Evolutionary conservation across 1,284 basidiomycete species (phyloP), one percentile per base, ranked within the genome.

Genomic region (Ganoderma multipileum): DNA sequence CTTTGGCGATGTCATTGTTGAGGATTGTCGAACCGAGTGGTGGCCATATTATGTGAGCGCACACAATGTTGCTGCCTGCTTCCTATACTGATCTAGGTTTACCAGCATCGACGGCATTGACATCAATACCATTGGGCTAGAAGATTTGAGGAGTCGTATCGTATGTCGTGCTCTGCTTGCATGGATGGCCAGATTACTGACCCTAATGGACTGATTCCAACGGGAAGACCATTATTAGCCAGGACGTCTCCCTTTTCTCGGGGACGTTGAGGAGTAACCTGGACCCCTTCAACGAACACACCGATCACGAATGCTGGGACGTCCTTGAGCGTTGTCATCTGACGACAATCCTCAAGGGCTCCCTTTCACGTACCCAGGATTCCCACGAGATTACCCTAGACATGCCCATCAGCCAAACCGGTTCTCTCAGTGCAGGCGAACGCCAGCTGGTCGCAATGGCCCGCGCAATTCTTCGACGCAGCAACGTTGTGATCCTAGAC

Each of bases 191-290:
- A 36, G 33, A 26, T 60, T 11, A 20, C 44, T 52, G 58, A 39
- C n/a, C 61, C 63, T 58, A 16, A 33, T 33, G 33, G 33, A 33
- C 33, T 33, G 33, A 33, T 33, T 33, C 33, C 33, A 33, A 60
- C 4, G 23, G 12, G 1, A 63, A 91, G 90, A 94, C 92, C 0
- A 91, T 94, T 69, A 90, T 94, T 71, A 93, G 91, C 65, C 93
- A 95, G 80, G 93, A 96, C 71, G 92, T 94, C 2, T 90, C 94
- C 0, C 82, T 96, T 3, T 96, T 96, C 80, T 88, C 88, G n/a
- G 95, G 95, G 0, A 95, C 93, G 0, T 86, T 97, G 36, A 84
- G 91, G 42, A 91, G 91, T 74, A 94, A 94, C 75, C 79, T 95
- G 16, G 93, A 95, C 76, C 93, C 93, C 0, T 86, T 93, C 73